Conservation (phyloP, 345 rosid genomes). For the Salix dunnii region DNA sequence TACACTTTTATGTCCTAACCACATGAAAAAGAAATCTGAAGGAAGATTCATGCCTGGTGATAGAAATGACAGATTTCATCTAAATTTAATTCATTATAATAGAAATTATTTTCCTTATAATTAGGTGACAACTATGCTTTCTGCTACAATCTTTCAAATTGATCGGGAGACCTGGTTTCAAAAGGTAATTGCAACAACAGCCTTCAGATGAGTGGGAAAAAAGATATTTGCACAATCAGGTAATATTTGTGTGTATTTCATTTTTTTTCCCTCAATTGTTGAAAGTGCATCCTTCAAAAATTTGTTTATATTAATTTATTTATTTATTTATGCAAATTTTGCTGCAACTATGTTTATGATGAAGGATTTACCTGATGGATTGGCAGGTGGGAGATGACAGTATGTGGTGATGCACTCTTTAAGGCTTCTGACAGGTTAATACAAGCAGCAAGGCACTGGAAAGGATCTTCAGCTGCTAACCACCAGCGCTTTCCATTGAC, state of each 20-base stretch:
- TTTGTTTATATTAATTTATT: not conserved
- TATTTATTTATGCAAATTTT: not conserved
- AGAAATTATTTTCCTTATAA: not conserved
- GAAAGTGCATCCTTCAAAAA: not conserved
- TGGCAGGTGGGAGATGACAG: conserved; percentile 75
- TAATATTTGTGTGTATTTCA: not conserved
- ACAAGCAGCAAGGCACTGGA: conserved; percentile 97
- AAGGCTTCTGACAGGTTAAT: conserved; percentile 78
- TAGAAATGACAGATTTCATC: not conserved
- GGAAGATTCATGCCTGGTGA: not conserved
- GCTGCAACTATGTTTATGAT: conserved; percentile 3
- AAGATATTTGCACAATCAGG: not conserved
- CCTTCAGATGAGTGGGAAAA: not conserved
- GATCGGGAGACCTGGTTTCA: not conserved
- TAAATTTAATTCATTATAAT: not conserved
- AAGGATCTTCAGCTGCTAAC: conserved; percentile 96
- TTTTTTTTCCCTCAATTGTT: not conserved
- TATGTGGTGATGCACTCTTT: conserved; percentile 69
- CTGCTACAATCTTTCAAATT: not conserved
- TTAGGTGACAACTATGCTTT: not conserved
- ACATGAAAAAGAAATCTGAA: not conserved
- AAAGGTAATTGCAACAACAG: not conserved
- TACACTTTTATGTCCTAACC: not conserved
- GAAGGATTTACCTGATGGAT: conserved; percentile 77
- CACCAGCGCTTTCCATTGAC: conserved; percentile 84